A percentile compares a stretch with the other conserved stretches of the same genome.
Evolutionary conservation across 176 grass and related monocot species (phyloP).

Genomic region (Poa annua): DNA sequence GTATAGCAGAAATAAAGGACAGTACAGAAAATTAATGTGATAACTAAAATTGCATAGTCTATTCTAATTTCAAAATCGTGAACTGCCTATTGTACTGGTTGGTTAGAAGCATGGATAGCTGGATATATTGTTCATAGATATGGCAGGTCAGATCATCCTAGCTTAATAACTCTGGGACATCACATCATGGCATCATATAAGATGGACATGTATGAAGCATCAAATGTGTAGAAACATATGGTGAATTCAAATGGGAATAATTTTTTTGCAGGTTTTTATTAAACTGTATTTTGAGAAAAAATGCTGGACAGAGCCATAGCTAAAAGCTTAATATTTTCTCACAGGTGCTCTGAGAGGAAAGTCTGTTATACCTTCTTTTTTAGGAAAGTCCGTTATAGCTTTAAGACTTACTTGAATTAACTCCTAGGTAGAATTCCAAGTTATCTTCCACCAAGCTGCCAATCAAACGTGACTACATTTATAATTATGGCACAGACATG

Average conservation of each 20-base stretch:
- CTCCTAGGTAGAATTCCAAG: neutral
- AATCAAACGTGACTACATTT: neutral
- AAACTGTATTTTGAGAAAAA: neutral
- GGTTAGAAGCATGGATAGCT: neutral
- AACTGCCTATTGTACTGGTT: neutral
- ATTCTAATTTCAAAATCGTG: neutral
- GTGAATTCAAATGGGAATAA: neutral
- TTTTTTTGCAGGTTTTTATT: neutral
- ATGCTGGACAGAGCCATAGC: neutral
- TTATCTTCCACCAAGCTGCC: neutral
- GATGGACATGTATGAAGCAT: neutral
- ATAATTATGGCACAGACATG: neutral
- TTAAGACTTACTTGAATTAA: neutral
- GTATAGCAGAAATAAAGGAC: constrained; percentile 16
- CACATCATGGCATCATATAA: neutral
- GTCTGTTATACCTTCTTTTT: neutral
- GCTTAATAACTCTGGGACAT: neutral
- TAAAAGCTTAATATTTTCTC: neutral
- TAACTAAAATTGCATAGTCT: constrained; percentile 4
- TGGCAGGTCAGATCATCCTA: neutral
- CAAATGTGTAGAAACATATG: neutral
- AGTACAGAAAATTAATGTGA: neutral
- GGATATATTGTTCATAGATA: neutral
- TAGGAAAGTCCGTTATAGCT: neutral
- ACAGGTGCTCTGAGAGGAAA: constrained; percentile 4